Base-by-base conservation (phyloP, 1,284 basidiomycete species). In the Moesziomyces aphidis region DNA sequence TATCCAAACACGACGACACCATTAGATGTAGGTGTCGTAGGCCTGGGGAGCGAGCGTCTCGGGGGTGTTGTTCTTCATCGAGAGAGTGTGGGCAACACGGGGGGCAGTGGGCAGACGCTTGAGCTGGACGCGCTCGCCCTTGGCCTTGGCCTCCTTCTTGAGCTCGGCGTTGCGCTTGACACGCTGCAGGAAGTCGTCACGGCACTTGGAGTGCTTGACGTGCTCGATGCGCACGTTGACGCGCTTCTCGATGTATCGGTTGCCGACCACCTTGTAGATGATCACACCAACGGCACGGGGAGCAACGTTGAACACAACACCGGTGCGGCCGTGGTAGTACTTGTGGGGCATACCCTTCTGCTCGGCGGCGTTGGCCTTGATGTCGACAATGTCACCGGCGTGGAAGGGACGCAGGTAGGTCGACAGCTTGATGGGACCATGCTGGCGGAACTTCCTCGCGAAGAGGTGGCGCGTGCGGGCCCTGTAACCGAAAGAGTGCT, bases 291-390 rank as follows among this genome's bases (percentile, higher is more conserved):
- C 95, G 63, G 94, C 92, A 66, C 91, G 90, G 70, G 93, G 93
- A 58, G 96, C 94, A 77, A 99, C 95, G 88, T 98, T 98, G 91
- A 97, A 99, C 76, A 99, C 89, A 83, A 99, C 96, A 79, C 97
- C 96, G 77, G 96, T 99, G 76, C 93, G 93, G 83, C 93, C 94
- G 81, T 62, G 68, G 82, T 84, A 84, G 78, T 83, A 84, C 88
- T 98, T 98, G 90, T 97, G 95, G 86, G 96, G 95, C 94, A 99
- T 97, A 87, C 96, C 96, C 92, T 96, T 97, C 90, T 99, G 97
- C 88, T 97, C 93, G 56, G 95, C 93, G 73, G 95, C 91, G 86
- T 99, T 98, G 83, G 96, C 96, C 89, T 97, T 97, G 90, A 99
- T 99, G 89, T 99, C 96, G 83, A 99, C 96, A 85, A 99, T 97